Evolutionary conservation across 495 filamentous ascomycete species (phyloP), one percentile per base, ranked within the genome.

Genomic region (Platismatia glauca): DNA sequence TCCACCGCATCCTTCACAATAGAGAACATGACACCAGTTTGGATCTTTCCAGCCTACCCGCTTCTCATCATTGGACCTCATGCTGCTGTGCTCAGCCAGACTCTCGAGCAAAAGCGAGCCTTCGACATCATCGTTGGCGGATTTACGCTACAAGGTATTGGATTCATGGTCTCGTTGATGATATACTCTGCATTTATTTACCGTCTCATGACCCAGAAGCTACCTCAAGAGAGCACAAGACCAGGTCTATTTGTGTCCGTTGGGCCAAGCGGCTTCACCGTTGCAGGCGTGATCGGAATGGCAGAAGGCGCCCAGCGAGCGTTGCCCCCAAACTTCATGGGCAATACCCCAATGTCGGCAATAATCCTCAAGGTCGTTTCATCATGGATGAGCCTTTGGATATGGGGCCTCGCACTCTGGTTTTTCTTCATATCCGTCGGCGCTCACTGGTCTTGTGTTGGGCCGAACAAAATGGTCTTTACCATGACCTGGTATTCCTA

Each of bases 11-110:
- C 86, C 29, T 93, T 92, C 67, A 91, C 90, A 3, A 89, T 95
- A 39, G 84, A 85, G 24, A 84, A 86, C 39, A 95, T 95, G 90
- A 95, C 90, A 0, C 90, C 90, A 0, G 84, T 93, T 55, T 95
- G 90, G 90, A 91, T 95, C 39, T 95, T 95, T 64, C 90, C 90
- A 0, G 90, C 89, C 1, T 95, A 95, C 66, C 90, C 90, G 0
- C 82, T 95, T 61, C 82, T 95, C 8, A 83, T 95, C 0, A 81
- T 87, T 7, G 90, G 88, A 11, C 89, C 90, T 0, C 83, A 89
- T 70, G 89, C 88, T 55, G 80, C 81, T 13, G 81, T 86, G 52
- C 76, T 95, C 18, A 82, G 86, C 69, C 69, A 65, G 46, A 75
- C 69, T 63, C 77, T 73, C 35, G 41, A 20, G 63, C 75, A 67